Evolutionary conservation across 345 rosid genomes (phyloP).

Genomic region (Rhizophora apiculata): DNA sequence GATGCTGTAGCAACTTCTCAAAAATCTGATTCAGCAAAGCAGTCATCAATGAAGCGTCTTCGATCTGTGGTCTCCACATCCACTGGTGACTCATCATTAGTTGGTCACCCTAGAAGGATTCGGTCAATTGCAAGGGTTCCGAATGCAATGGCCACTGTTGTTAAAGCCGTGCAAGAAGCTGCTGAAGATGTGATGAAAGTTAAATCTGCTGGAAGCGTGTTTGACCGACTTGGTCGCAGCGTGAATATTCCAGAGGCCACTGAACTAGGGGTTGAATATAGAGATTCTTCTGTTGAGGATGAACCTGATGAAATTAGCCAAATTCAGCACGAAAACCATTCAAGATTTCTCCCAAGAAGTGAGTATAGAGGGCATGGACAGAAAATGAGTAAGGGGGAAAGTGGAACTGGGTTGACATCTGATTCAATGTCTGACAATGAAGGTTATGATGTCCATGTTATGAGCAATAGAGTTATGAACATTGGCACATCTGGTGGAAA

Average conservation of each 20-base stretch:
- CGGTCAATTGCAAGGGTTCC: constrained; percentile 64
- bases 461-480: constrained; percentile 25
- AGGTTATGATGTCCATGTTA: constrained; percentile 36
- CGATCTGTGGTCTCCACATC: constrained; percentile 79
- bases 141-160: constrained; percentile 67
- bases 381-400: constrained; percentile 32
- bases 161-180: constrained; percentile 93
- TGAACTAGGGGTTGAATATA: constrained; percentile 28
- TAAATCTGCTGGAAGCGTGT: constrained; percentile 72
- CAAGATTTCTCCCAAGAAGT: constrained; percentile 32
- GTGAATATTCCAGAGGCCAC: constrained; percentile 31
- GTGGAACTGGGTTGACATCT: constrained; percentile 42
- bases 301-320: constrained; percentile 38
- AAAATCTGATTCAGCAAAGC: constrained; percentile 41
- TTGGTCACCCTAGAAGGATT: constrained; percentile 50
- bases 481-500: constrained; percentile 36
- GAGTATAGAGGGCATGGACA: constrained; percentile 39
- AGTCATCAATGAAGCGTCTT: constrained; percentile 73
- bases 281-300: constrained; percentile 40
- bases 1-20: constrained; percentile 81
- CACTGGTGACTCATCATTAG: constrained; percentile 37
- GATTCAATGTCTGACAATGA: constrained; percentile 44
- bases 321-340: constrained; percentile 26
- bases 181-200: constrained; percentile 66
- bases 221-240: constrained; percentile 78